Evolutionary conservation across 805 yeast genomes (phyloP).

Genomic region (Starmerella kuoi): DNA sequence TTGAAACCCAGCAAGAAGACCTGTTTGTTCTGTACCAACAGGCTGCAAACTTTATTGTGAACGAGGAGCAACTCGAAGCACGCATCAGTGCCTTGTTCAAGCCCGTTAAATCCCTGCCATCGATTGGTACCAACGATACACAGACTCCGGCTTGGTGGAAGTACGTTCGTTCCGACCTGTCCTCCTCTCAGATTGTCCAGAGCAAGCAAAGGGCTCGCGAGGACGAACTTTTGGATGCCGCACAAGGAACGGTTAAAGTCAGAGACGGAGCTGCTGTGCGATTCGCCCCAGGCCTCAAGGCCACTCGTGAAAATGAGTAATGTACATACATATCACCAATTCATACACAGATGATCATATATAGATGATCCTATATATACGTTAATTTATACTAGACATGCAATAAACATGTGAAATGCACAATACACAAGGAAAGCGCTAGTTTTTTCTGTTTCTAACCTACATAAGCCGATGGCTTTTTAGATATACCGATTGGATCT

Average conservation of each 20-base stretch:
- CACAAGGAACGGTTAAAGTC: constrained; percentile 6
- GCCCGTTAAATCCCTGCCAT: constrained; percentile 9
- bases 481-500: too few species aligned
- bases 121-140: constrained; percentile 7
- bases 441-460: too few species aligned
- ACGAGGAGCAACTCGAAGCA: constrained; percentile 16
- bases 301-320: not conserved
- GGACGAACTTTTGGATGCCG: constrained; percentile 8
- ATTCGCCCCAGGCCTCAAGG: constrained; percentile 9
- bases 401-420: too few species aligned
- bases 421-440: too few species aligned
- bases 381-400: too few species aligned
- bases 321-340: too few species aligned
- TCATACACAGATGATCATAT: too few species aligned
- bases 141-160: constrained; percentile 16
- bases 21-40: constrained; percentile 53
- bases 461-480: too few species aligned
- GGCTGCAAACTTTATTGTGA: constrained; percentile 14
- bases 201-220: constrained; percentile 2
- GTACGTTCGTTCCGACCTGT: constrained; percentile 4
- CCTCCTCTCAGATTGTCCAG: not conserved
- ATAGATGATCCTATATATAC: too few species aligned
- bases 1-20: constrained; percentile 42
- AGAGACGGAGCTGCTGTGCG: constrained; percentile 2
- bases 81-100: constrained; percentile 12